Conservation (phyloP, 495 filamentous ascomycete species). For the Aspergillus saccharolyticus region DNA sequence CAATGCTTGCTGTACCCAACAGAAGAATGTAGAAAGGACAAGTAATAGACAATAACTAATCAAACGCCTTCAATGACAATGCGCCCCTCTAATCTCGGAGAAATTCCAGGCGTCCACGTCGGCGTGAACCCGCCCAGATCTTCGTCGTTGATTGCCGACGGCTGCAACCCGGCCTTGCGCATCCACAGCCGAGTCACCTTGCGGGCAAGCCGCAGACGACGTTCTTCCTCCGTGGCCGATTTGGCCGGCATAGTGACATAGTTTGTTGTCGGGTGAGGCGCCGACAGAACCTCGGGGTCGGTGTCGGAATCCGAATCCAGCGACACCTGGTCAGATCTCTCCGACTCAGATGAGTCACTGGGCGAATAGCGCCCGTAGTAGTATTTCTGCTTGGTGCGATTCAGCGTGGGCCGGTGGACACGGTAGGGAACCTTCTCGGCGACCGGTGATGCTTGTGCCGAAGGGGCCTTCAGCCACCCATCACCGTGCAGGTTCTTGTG, state of each 20-base stretch:
- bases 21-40: conserved; percentile 13
- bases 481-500: conserved; percentile 48
- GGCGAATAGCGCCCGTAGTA: conserved; percentile 36
- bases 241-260: conserved; percentile 37
- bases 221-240: conserved; percentile 37
- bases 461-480: conserved; percentile 35
- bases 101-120: conserved; percentile 74
- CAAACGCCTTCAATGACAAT: conserved; percentile 45
- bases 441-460: conserved; percentile 20
- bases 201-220: conserved; percentile 47
- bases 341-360: conserved; percentile 23
- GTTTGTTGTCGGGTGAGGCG: conserved; percentile 31
- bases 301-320: conserved; percentile 46
- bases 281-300: conserved; percentile 38
- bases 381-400: conserved; percentile 27
- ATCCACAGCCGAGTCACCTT: conserved; percentile 70
- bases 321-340: conserved; percentile 25
- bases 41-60: conserved; percentile 8
- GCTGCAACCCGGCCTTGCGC: conserved; percentile 56
- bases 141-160: conserved; percentile 30
- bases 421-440: conserved; percentile 25
- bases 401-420: conserved; percentile 19
- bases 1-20: not conserved
- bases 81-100: conserved; percentile 70
- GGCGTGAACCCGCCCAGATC: conserved; percentile 53